Evolutionary conservation across 2,329 filamentous ascomycete genomes (phyloP), one percentile per base, ranked within the genome.

Genomic region (Sclerotinia nivalis): DNA sequence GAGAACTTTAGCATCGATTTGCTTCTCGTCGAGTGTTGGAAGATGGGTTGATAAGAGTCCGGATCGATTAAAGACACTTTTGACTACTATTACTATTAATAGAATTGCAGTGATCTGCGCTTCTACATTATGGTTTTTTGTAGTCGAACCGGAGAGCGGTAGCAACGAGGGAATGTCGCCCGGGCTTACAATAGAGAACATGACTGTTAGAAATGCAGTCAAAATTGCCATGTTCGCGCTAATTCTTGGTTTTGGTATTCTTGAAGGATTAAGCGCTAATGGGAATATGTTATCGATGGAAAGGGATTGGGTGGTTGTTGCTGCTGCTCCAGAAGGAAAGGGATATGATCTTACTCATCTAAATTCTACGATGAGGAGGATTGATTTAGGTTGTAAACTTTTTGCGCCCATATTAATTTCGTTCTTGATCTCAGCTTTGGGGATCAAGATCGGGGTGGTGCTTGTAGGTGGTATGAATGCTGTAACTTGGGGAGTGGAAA

Each of bases 321-420:
- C 79, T n/a, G 79, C 79, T 13, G 75, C 78, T 45, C 76, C 78
- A 0, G 70, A 74, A 56, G 78, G 78, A 0, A 69, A 74, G 20
- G 70, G 75, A 7, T 82, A 82, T 69, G 79, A 82, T 64, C 75
- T 83, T 43, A 82, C 81, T 1, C 78, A 76, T 69, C 71, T 87
- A 4, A 87, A 87, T 74, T 82, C 85, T 0, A 81, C 81, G 13
- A 87, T 88, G 85, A 80, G 86, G 68, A 80, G 85, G 10, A 87
- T 88, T 71, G 86, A 88, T 72, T 80, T 88, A 4, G 80, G 84
- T 56, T 88, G 86, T 79, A 88, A 88, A 75, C 82, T 88, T 20
- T 70, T 85, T 43, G 83, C 83, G 0, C 86, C 86, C 0, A 80
- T 87, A 9, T 76, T 84, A 10, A 84, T 87, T 31, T 84, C 85